Conservation (phyloP, 495 filamentous ascomycete species). For the Venustampulla echinocandica region DNA sequence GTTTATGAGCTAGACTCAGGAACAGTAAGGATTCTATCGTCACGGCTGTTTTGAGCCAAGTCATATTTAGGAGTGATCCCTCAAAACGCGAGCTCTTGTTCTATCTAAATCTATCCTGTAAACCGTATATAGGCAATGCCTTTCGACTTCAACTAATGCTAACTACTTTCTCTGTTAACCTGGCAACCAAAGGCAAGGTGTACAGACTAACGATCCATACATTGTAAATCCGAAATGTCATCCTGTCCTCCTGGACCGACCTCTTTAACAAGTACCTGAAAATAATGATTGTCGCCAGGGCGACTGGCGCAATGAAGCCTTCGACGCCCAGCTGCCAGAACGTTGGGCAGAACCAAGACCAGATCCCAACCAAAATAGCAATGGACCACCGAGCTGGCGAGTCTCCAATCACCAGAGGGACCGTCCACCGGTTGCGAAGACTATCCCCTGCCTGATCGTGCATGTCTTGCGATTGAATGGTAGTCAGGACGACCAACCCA, state of each 20-base stretch:
- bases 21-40: too few species aligned
- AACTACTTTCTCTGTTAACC: too few species aligned
- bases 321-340: slow-evolving; percentile 28
- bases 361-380: slow-evolving; percentile 30
- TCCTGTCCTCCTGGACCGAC: not conserved
- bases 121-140: too few species aligned
- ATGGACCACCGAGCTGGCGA: slow-evolving; percentile 29
- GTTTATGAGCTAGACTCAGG: too few species aligned
- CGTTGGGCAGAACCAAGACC: slow-evolving; percentile 30
- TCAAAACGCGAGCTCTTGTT: too few species aligned
- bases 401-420: slow-evolving; percentile 37
- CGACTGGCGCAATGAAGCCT: slow-evolving; percentile 10
- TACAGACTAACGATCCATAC: not conserved
- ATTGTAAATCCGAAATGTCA: not conserved
- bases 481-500: slow-evolving; percentile 31
- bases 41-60: too few species aligned
- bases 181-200: not conserved
- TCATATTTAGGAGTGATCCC: too few species aligned
- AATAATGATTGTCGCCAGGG: not conserved
- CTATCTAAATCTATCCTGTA: too few species aligned
- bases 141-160: too few species aligned
- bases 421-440: slow-evolving; percentile 30
- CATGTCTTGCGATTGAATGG: slow-evolving; percentile 42
- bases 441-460: slow-evolving; percentile 38
- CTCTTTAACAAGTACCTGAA: not conserved